Percentiles rank a stretch among this genome's conserved stretches.
phyloP scores from a whole-genome alignment of 1,139 yeast species.

The Blastobotrys aristatus region DNA sequence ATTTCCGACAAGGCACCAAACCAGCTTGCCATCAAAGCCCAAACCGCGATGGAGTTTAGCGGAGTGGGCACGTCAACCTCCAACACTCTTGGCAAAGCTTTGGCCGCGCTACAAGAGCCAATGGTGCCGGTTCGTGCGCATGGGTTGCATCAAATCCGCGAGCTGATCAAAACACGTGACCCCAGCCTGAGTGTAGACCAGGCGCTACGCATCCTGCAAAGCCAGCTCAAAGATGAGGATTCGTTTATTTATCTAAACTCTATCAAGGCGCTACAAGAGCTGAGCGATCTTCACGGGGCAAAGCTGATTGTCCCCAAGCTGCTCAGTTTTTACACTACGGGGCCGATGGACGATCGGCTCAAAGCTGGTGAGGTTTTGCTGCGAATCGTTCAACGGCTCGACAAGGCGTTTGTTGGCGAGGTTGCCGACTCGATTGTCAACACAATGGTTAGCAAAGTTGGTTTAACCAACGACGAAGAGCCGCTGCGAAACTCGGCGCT shows the following conservation, averaged over 20 bases:
- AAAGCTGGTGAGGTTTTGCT: conserved; percentile 77
- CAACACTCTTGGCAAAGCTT: conserved; percentile 44
- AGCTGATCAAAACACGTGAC: conserved; percentile 49
- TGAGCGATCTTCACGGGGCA: conserved; percentile 45
- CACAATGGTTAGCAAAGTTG: conserved; percentile 39
- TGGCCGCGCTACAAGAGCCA: conserved; percentile 67
- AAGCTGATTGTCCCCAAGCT: conserved; percentile 40
- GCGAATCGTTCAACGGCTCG: conserved; percentile 50
- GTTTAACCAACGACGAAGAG: conserved; percentile 21
- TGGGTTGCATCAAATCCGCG: conserved; percentile 65
- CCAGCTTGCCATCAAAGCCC: conserved; percentile 20
- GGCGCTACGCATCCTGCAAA: conserved; percentile 56
- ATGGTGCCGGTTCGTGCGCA: conserved; percentile 81
- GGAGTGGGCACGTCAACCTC: background rate
- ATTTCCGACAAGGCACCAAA: conserved; percentile 21
- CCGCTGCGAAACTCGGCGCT: conserved; percentile 78
- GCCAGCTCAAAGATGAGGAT: conserved; percentile 69
- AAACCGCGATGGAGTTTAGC: conserved; percentile 18
- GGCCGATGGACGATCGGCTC: conserved; percentile 56
- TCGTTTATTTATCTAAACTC: conserved; percentile 83
- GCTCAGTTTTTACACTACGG: conserved; percentile 40
- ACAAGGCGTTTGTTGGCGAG: conserved; percentile 45
- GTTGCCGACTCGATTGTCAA: conserved; percentile 35
- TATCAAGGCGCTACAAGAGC: conserved; percentile 65
- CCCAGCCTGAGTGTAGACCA: conserved; percentile 48